These are phyloP conservation scores for Backusella circina DNA, from an alignment of 192 early-diverging fungal genomes.

Conservation along the genomic window DNA sequence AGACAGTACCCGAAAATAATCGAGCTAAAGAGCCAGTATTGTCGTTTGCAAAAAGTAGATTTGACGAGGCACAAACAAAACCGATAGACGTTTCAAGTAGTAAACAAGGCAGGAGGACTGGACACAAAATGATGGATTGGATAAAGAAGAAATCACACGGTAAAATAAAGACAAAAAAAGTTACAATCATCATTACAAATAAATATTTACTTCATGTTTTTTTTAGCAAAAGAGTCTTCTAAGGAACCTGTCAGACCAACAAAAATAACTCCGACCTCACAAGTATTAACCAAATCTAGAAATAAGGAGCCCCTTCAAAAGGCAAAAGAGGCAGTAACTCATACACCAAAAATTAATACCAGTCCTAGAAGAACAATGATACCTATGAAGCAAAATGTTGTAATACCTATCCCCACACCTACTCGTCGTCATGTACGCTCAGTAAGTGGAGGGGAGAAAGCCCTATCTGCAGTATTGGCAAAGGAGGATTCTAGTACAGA, in stretches of 20 bases:
- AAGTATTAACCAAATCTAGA: neutral
- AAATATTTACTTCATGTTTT: neutral
- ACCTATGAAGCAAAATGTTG: neutral
- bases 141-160: slow-evolving; percentile 37
- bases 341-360: neutral
- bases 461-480: neutral
- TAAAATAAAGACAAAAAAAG: neutral
- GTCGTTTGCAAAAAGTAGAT: neutral
- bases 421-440: neutral
- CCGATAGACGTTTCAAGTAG: neutral
- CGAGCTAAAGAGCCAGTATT: neutral
- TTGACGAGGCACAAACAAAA: neutral
- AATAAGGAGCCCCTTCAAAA: neutral
- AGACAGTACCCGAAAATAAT: neutral
- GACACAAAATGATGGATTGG: slow-evolving; percentile 55
- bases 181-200: neutral
- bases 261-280: neutral
- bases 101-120: slow-evolving; percentile 12
- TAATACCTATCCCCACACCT: neutral
- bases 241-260: neutral
- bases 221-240: neutral
- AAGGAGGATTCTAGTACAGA: slow-evolving; percentile 1
- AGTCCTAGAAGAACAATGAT: neutral
- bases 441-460: neutral
- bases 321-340: neutral